Evolutionary conservation across 371 early-diverging fungal genomes (phyloP).

Genomic region (Mycotypha africana): DNA sequence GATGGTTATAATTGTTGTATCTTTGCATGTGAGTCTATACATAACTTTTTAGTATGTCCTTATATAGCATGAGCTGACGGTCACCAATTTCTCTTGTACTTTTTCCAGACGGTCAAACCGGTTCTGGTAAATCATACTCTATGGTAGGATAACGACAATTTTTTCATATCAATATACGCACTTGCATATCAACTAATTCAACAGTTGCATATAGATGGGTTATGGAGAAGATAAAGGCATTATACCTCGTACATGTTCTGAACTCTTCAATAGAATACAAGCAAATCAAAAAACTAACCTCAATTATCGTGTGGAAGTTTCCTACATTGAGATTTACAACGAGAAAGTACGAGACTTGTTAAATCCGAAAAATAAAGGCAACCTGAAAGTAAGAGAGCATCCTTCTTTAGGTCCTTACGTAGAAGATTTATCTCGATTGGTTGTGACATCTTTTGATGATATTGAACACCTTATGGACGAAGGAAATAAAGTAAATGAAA

Average conservation of each 20-base stretch:
- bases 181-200: background rate
- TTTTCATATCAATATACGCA: background rate
- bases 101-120: slow-evolving; percentile 78
- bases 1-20: slow-evolving; percentile 87
- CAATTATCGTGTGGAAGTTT: slow-evolving; percentile 73
- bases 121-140: slow-evolving; percentile 80
- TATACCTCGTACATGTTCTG: slow-evolving; percentile 76
- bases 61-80: background rate
- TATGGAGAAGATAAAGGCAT: slow-evolving; percentile 77
- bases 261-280: slow-evolving; percentile 68
- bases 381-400: slow-evolving; percentile 85
- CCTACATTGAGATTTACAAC: slow-evolving; percentile 81
- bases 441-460: slow-evolving; percentile 74
- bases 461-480: slow-evolving; percentile 79
- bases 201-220: slow-evolving; percentile 45
- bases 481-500: slow-evolving; percentile 69
- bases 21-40: slow-evolving; percentile 63
- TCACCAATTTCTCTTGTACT: background rate
- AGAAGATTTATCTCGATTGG: slow-evolving; percentile 82
- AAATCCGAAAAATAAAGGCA: slow-evolving; percentile 70
- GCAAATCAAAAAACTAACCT: slow-evolving; percentile 36
- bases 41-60: background rate
- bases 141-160: slow-evolving; percentile 49
- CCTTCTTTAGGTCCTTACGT: slow-evolving; percentile 89
- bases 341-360: slow-evolving; percentile 92